Conservation (phyloP, 2,329 filamentous ascomycete species). For the Diaporthe citrichinensis region DNA sequence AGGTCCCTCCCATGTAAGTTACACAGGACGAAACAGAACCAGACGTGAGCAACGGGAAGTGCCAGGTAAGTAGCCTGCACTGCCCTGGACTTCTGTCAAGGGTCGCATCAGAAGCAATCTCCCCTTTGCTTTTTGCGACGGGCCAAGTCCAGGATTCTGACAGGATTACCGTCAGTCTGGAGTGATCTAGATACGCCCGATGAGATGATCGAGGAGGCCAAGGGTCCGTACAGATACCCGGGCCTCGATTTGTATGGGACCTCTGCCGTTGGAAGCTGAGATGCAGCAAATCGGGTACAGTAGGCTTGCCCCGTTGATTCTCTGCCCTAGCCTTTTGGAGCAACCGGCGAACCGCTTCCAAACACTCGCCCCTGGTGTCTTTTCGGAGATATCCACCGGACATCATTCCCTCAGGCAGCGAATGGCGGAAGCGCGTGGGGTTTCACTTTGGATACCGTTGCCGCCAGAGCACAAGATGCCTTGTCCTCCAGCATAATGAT, state of each 20-base stretch:
- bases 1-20: constrained; percentile 1
- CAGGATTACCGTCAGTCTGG: constrained; percentile 39
- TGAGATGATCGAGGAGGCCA: constrained; percentile 40
- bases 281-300: constrained; percentile 31
- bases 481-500: constrained; percentile 29
- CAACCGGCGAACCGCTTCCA: neutral
- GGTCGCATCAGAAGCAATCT: constrained; percentile 3
- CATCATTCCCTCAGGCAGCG: neutral
- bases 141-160: constrained; percentile 17
- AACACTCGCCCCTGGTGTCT: neutral
- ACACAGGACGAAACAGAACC: constrained; percentile 25
- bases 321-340: neutral
- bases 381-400: neutral
- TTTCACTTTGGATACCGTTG: neutral
- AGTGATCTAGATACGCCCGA: constrained; percentile 40
- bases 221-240: constrained; percentile 34
- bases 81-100: constrained; percentile 25
- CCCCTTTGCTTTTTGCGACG: neutral
- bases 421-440: constrained; percentile 6
- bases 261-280: neutral
- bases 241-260: constrained; percentile 15
- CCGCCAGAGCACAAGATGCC: constrained; percentile 13
- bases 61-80: constrained; percentile 20
- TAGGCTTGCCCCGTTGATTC: constrained; percentile 31
- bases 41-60: constrained; percentile 11